Conservation (phyloP, 352 stramenopile species). For the Pythium apleroticum region DNA sequence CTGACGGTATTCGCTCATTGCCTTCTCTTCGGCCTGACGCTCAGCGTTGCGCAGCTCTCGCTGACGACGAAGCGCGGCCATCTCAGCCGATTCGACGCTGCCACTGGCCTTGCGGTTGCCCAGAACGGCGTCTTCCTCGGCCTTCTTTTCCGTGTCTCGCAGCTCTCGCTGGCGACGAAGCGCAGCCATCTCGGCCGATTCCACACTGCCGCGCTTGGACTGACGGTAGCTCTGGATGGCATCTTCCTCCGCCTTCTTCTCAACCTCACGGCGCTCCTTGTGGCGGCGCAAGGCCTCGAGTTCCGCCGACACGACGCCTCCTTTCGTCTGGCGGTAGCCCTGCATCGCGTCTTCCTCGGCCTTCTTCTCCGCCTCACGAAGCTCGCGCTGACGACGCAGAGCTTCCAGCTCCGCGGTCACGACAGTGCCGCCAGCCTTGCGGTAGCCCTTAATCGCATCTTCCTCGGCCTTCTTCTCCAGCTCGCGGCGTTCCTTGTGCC, state of each 20-base stretch:
- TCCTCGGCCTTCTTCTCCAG: slow-evolving; percentile 45
- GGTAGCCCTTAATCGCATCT: slow-evolving; percentile 34
- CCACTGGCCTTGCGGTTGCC: slow-evolving; percentile 11
- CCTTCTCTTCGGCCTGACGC: slow-evolving; percentile 41
- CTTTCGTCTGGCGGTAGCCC: slow-evolving; percentile 10
- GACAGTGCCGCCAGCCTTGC: slow-evolving; percentile 1
- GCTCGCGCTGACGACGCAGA: slow-evolving; percentile 41
- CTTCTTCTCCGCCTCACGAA: slow-evolving; percentile 43
- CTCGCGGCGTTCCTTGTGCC: slow-evolving; percentile 38
- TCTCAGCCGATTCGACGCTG: slow-evolving; percentile 16
- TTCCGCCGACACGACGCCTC: slow-evolving; percentile 13
- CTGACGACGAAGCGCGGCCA: slow-evolving; percentile 32
- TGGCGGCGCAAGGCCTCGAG: slow-evolving; percentile 35
- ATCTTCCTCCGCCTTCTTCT: slow-evolving; percentile 42
- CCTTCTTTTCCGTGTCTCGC: slow-evolving; percentile 42
- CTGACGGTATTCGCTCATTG: slow-evolving; percentile 27
- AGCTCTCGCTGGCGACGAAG: slow-evolving; percentile 43
- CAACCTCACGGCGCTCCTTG: slow-evolving; percentile 33
- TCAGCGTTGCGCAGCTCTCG: slow-evolving; percentile 41
- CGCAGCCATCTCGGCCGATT: slow-evolving; percentile 28
- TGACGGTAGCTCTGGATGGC: slow-evolving; percentile 25
- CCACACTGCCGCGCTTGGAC: slow-evolving; percentile 13
- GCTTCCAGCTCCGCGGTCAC: slow-evolving; percentile 28
- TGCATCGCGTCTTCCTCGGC: slow-evolving; percentile 43
- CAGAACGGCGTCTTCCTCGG: slow-evolving; percentile 39